A percentile compares a stretch with the other conserved stretches of the same genome.
These are phyloP conservation scores for Handroanthus guayacan DNA, from an alignment of 257 asterid species.

Conservation along the genomic window DNA sequence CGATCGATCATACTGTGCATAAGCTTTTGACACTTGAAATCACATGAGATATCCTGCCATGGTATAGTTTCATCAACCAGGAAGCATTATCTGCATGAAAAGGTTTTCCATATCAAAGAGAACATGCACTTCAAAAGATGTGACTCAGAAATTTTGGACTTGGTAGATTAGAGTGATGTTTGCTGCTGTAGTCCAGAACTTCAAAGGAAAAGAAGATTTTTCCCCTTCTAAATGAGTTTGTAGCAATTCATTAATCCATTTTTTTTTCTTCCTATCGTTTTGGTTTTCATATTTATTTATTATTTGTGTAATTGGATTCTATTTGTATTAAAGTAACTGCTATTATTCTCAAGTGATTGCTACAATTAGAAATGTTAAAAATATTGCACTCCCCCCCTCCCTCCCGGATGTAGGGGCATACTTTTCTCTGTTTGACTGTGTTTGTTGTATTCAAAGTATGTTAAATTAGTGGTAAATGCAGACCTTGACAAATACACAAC, in stretches of 20 bases:
- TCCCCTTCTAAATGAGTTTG: conserved; percentile 54
- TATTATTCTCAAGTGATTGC: conserved; percentile 37
- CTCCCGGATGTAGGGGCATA: background rate
- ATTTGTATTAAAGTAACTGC: conserved; percentile 46
- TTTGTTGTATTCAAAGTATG: no score
- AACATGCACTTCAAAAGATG: conserved; percentile 32
- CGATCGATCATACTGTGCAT: conserved; percentile 33
- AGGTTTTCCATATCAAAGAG: conserved; percentile 31
- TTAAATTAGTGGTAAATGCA: background rate
- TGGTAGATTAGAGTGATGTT: conserved; percentile 62
- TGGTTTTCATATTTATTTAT: conserved; percentile 46
- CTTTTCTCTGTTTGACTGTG: background rate
- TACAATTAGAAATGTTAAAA: conserved; percentile 41
- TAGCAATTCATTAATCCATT: conserved; percentile 60
- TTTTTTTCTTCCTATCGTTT: conserved; percentile 21
- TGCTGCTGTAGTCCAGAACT: conserved; percentile 46
- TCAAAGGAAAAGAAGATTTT: conserved; percentile 47
- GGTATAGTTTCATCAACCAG: conserved; percentile 24
- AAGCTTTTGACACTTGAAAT: conserved; percentile 35
- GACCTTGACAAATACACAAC: no score
- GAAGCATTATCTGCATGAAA: conserved; percentile 37
- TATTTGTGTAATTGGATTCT: conserved; percentile 56
- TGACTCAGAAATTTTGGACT: conserved; percentile 55
- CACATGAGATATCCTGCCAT: conserved; percentile 1
- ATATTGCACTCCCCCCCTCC: background rate